Base-by-base conservation (phyloP, 108 stramenopile species). In the Skeletonema grethae region DNA sequence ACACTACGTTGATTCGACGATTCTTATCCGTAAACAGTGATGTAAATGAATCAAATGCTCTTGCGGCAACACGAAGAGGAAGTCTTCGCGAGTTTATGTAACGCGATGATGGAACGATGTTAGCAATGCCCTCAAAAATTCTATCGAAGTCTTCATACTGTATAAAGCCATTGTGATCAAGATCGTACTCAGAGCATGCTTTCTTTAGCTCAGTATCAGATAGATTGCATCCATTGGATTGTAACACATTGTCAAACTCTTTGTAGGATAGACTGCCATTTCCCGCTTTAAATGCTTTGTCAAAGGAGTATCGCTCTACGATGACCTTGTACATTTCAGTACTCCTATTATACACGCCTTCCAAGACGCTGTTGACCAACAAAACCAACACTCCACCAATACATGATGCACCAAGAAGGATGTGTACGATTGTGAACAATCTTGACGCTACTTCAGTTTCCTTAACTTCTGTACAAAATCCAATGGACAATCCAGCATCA, bases 401-500 rank as follows among this genome's bases (percentile, higher is more conserved):
- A n/a, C 78, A 74, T 10, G 77, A 79, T 15, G 86, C 86, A 15
- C 86, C 86, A 57, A 86, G 48, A 15, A 86, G 46, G 41, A 86
- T 86, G 39, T 70, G 84, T 4, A 82, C 8, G 20, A 86, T 73
- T 7, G 86, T 83, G 63, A 86, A 86, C n/a, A 80, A 76, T 55
- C 81, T 73, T 25, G 67, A 70, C 0, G 67, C 64, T 15, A 80
- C 73, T 35, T 71, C 77, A 39, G 76, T 84, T 63, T 86, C 86
- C 1, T 10, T 31, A 10, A 86, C 86, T 31, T 86, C 75, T 13
- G 86, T 86, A 69, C 86, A 86, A 68, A 86, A 86, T 25, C 86
- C 86, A 64, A 86, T 86, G 3, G 76, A 78, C 86, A 86, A 82
- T n/a, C 86, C 86, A 12, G 86, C 83, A 71, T 86, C 86, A 7